Evolutionary conservation across 1,284 basidiomycete species (phyloP).

Genomic region (Ustilago vetiveriae): DNA sequence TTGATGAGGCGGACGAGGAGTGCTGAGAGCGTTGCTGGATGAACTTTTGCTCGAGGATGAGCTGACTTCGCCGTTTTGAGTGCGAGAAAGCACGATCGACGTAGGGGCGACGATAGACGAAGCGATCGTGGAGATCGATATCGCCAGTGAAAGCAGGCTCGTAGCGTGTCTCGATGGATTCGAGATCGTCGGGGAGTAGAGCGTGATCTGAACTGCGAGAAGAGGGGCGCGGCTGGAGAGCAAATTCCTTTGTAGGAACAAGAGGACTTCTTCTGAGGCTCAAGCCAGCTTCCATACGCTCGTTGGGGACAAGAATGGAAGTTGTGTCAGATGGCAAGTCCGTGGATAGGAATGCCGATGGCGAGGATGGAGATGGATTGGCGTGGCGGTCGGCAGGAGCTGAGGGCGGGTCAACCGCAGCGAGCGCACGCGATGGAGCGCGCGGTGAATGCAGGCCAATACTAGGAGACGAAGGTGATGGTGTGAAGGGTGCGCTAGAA

Average conservation of each 20-base stretch:
- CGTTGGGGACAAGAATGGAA: constrained; percentile 38
- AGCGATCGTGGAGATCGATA: constrained; percentile 19
- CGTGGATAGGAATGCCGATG: constrained; percentile 7
- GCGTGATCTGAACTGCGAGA: neutral
- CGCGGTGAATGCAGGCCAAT: constrained; percentile 13
- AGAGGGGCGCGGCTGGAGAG: constrained; percentile 3
- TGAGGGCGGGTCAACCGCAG: constrained; percentile 9
- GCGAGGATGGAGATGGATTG: neutral
- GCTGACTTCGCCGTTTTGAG: constrained; percentile 39
- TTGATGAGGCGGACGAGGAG: constrained; percentile 6
- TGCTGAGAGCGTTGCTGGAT: constrained; percentile 25
- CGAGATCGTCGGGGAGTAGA: constrained; percentile 2
- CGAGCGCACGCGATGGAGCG: constrained; percentile 18
- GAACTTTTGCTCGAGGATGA: constrained; percentile 45
- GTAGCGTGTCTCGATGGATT: constrained; percentile 11
- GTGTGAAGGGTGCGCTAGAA: constrained; percentile 8
- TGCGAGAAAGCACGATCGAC: constrained; percentile 25
- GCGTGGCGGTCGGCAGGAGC: constrained; percentile 1
- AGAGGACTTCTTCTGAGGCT: constrained; percentile 34
- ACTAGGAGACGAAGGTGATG: constrained; percentile 14
- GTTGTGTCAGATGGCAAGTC: neutral
- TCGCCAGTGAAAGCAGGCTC: constrained; percentile 23
- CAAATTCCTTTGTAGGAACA: constrained; percentile 10
- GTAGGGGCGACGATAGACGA: constrained; percentile 33
- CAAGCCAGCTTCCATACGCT: constrained; percentile 47